Evolutionary conservation across 805 yeast genomes (phyloP).

Genomic region (Lachancea sp.): DNA sequence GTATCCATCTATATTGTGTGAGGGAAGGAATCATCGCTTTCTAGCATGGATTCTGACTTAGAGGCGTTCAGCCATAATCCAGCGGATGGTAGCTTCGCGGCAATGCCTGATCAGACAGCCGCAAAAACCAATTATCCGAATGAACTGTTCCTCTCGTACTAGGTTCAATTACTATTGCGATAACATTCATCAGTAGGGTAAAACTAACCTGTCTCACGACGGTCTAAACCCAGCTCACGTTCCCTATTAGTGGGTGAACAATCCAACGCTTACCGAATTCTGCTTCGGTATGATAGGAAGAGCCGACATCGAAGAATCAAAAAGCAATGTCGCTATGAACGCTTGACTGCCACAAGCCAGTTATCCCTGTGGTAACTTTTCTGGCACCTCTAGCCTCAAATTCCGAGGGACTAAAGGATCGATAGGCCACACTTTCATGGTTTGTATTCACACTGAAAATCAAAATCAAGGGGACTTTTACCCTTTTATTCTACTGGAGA

Average conservation of each 20-base stretch:
- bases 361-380: constrained; percentile 40
- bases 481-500: constrained; percentile 44
- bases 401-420: constrained; percentile 42
- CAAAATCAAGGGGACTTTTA: constrained; percentile 42
- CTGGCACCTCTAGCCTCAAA: constrained; percentile 43
- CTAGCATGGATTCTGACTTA: constrained; percentile 50
- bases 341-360: constrained; percentile 45
- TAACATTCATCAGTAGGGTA: constrained; percentile 38
- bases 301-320: constrained; percentile 45
- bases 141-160: constrained; percentile 44
- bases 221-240: constrained; percentile 40
- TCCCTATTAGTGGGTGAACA: constrained; percentile 44
- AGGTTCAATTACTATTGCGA: constrained; percentile 39
- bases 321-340: constrained; percentile 43
- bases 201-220: constrained; percentile 43
- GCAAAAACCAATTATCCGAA: constrained; percentile 43
- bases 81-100: constrained; percentile 46
- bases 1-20: constrained; percentile 39
- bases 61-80: constrained; percentile 46
- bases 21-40: constrained; percentile 39
- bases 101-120: constrained; percentile 43
- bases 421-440: constrained; percentile 46
- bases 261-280: constrained; percentile 42
- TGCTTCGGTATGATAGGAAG: constrained; percentile 47
- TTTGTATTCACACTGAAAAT: constrained; percentile 42